These are phyloP conservation scores for Pichia kudriavzevii DNA, from an alignment of 1,139 yeast species.

Conservation along the genomic window DNA sequence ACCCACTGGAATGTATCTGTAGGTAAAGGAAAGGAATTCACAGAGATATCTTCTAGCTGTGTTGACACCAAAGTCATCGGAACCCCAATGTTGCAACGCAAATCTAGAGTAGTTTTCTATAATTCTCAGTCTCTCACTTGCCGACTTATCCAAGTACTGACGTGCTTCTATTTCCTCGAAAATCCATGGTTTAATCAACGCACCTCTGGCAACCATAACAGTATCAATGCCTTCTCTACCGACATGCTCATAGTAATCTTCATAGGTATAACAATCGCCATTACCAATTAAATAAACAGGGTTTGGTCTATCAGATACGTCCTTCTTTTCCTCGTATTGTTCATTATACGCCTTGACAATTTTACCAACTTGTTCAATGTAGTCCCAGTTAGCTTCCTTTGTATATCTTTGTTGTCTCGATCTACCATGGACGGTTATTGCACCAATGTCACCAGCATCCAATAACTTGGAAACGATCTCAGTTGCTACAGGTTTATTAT, in stretches of 20 bases:
- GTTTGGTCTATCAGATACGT: constrained; percentile 37
- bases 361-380: constrained; percentile 67
- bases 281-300: constrained; percentile 71
- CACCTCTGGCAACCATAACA: constrained; percentile 97
- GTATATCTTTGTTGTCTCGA: constrained; percentile 95
- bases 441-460: constrained; percentile 61
- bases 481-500: constrained; percentile 80
- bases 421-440: constrained; percentile 92
- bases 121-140: constrained; percentile 80
- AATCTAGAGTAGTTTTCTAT: constrained; percentile 60
- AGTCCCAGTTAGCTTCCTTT: constrained; percentile 87
- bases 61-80: constrained; percentile 90
- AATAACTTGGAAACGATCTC: constrained; percentile 63
- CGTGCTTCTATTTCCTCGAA: constrained; percentile 89
- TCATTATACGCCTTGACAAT: constrained; percentile 55
- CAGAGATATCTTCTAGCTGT: constrained; percentile 86
- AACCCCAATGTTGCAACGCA: constrained; percentile 97
- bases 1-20: constrained; percentile 91
- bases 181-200: constrained; percentile 97
- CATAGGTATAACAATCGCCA: constrained; percentile 83
- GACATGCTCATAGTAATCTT: constrained; percentile 83
- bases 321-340: constrained; percentile 49
- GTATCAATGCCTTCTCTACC: constrained; percentile 72
- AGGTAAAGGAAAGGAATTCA: constrained; percentile 90
- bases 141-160: constrained; percentile 83